Percentiles rank a stretch among this genome's conserved stretches.
Conservation (phyloP, 1,284 basidiomycete genomes). For the Coniophora puteana region DNA sequence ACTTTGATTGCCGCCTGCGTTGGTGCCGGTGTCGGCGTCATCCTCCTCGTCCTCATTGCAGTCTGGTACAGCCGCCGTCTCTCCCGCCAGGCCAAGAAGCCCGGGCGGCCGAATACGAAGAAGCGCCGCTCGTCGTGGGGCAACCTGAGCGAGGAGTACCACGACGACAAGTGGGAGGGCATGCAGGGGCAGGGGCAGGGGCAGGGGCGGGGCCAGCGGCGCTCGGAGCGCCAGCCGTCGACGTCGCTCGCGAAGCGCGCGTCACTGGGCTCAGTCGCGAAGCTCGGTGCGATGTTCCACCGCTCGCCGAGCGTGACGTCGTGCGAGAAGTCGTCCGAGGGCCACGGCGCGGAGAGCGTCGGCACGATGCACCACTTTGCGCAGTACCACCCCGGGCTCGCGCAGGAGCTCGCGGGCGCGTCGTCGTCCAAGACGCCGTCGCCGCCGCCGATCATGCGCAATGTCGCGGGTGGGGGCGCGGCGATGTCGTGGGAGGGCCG, state of each 20-base stretch:
- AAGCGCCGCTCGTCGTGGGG: constrained; percentile 41
- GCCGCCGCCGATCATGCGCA: constrained; percentile 40
- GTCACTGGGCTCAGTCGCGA: constrained; percentile 43
- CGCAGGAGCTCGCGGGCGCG: constrained; percentile 37
- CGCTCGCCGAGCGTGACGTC: constrained; percentile 22
- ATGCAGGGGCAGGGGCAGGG: constrained; percentile 30
- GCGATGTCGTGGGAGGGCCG: constrained; percentile 54
- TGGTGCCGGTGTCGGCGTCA: constrained; percentile 43
- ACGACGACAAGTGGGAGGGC: constrained; percentile 10
- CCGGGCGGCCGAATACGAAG: constrained; percentile 31
- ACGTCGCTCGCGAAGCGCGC: too few species aligned
- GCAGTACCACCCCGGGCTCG: constrained; percentile 41
- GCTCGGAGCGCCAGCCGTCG: too few species aligned
- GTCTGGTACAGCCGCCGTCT: constrained; percentile 26
- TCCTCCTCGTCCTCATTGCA: constrained; percentile 40
- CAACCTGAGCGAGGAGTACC: constrained; percentile 41
- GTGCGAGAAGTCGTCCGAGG: constrained; percentile 39
- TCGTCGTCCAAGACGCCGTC: constrained; percentile 22
- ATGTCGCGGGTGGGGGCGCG: constrained; percentile 25
- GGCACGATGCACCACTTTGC: constrained; percentile 29
- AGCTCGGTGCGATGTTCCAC: constrained; percentile 61
- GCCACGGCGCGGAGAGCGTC: constrained; percentile 23
- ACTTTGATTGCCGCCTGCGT: constrained; percentile 52
- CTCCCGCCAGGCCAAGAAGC: constrained; percentile 13
- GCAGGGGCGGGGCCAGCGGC: too few species aligned